These are phyloP conservation scores for Trichophyton benhamiae DNA, from an alignment of 2,329 filamentous ascomycete species.

Conservation along the genomic window DNA sequence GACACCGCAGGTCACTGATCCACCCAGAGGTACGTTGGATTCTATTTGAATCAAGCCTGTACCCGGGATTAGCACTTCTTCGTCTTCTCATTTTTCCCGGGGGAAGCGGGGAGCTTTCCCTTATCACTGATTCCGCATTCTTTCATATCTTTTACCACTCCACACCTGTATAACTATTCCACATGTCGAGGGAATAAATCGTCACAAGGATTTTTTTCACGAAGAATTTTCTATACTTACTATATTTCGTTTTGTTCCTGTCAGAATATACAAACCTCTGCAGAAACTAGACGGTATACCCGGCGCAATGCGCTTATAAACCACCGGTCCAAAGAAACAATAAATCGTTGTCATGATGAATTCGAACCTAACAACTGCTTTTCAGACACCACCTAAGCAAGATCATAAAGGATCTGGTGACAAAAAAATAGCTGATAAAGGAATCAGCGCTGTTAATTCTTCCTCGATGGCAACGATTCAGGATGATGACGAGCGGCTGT, in stretches of 20 bases:
- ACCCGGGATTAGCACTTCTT: neutral
- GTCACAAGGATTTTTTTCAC: neutral
- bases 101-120: too few species aligned
- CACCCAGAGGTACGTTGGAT: neutral
- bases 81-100: neutral
- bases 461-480: slow-evolving; percentile 32
- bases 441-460: slow-evolving; percentile 5
- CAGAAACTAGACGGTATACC: neutral
- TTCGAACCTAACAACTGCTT: slow-evolving; percentile 8
- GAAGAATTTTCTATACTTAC: neutral
- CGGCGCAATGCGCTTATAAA: neutral
- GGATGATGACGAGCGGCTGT: slow-evolving; percentile 48
- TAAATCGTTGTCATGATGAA: neutral
- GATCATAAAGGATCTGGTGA: neutral
- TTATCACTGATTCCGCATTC: neutral
- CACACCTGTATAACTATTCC: neutral
- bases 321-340: neutral
- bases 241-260: neutral
- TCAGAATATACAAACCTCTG: neutral
- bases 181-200: neutral
- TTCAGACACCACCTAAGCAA: slow-evolving; percentile 7
- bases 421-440: slow-evolving; percentile 5
- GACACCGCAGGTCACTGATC: neutral
- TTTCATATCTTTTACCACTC: neutral
- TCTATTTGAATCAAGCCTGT: neutral